Base-by-base conservation (phyloP, 257 asterid genomes). In the Hygrophila difformis region DNA sequence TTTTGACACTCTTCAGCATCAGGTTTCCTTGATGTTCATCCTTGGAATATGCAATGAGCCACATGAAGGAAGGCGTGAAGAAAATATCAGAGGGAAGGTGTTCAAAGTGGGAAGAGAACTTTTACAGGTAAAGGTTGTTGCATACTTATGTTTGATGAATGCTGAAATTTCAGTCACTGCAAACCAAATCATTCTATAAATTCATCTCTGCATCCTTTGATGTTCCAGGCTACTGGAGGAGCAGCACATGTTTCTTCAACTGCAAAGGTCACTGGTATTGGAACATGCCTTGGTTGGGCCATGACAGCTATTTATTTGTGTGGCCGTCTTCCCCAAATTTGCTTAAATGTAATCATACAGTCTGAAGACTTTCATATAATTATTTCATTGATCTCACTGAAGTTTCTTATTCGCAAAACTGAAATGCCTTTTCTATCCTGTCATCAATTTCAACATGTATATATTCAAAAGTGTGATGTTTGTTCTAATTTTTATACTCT, bases 241-340 rank as follows among this genome's bases (percentile, higher is more conserved):
- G 33, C 66, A 29, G 28, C 40, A 44, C 47, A 44, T 38, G 47
- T 49, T 31, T 57, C 39, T 34, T 26, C 44, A 55, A 65, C 56
- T 44, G 47, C 39, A 20, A 39, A 53, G 33, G 60, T 41, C 52
- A 67, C 58, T 22, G 62, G 75, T 37, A 18, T 74, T 44, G 94
- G 82, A 60, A 44, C 79, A 14, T 24, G 59, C 39, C 76, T 83
- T 57, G 94, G 94, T 56, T 83, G 94, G 94, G 92, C 82, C 67
- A 83, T 83, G 94, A 62, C 92, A 44, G 68, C 41, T 44, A 66
- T 79, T 37, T 83, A 83, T 67, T 37, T 79, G 67, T 74, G 87
- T 5, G 94, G 87, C 35, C 87, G 94, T 55, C 65, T 83, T 17
- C 87, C 94, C 20, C 94, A 83, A 53, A 83, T 83, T 52, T 63